Evolutionary conservation across 495 filamentous ascomycete genomes (phyloP), one percentile per base, ranked within the genome.

Genomic region (Letharia columbiana): DNA sequence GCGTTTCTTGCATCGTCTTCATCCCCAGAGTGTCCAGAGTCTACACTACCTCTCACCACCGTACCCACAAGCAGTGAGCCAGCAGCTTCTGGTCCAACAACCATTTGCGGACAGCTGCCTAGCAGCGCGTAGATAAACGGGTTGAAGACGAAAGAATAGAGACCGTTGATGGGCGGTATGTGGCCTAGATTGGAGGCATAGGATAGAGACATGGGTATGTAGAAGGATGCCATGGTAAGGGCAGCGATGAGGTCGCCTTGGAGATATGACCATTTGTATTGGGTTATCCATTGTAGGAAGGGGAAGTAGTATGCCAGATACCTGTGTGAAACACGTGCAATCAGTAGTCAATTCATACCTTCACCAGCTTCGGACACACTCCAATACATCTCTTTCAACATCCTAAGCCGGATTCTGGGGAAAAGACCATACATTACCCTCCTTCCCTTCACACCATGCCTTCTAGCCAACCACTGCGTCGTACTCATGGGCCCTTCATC

Each of bases 201-300:
- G 7, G 92, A 97, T 39, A 99, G 83, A 0, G 93, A 87, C 93
- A 99, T 97, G 37, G 94, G 94, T 47, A 99, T 90, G 72, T 99
- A 99, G 78, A 99, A 92, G 18, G 92, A 96, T 2, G 93, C 91
- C 77, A 99, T 87, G 3, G 94, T 97, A 62, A 98, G 74, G 57
- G 89, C 82, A 17, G 94, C 92, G 13, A 92, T 80, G 41, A 97
- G 79, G 77, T 99, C 94, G 41, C 95, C 94, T 69, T 87, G 82
- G 39, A 98, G 75, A 74, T 87, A 96, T 8, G 83, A 83, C 85
- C 83, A 89, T 66, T 77, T 84, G 72, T 99, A 99, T 73, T 95
- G 87, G 49, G 78, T 77, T 42, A 94, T 86, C 94, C 94, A 99
- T 64, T 87, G 89, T 66, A 96, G 77, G 62, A 91, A 89, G 1